Conservation (phyloP, 164 flowering plant species). For the Chimonanthus salicifolius region DNA sequence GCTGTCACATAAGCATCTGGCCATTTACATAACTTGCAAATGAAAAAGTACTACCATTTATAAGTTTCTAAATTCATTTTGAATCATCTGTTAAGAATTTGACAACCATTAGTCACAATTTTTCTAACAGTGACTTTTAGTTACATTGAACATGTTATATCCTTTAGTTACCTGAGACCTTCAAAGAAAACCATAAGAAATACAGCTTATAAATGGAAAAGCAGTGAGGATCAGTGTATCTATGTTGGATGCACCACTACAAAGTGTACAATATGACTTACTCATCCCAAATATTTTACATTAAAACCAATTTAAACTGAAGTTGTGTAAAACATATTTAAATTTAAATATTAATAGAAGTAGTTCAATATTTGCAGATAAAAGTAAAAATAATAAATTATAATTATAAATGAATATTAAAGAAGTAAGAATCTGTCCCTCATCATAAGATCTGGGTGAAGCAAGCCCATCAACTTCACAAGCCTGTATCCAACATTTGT, state of each 20-base stretch:
- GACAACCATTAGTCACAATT: not conserved
- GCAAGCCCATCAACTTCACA: too few species aligned
- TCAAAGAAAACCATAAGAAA: not conserved
- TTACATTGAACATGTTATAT: not conserved
- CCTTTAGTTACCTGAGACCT: not conserved
- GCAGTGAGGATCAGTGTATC: not conserved
- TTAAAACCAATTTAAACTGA: too few species aligned
- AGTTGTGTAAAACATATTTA: not conserved
- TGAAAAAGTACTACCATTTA: not conserved
- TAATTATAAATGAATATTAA: too few species aligned
- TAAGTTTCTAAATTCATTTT: not conserved
- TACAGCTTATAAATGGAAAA: not conserved
- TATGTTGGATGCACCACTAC: not conserved
- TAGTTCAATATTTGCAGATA: too few species aligned
- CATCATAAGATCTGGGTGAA: too few species aligned
- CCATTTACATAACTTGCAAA: slow-evolving; percentile 1
- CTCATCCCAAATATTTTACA: not conserved
- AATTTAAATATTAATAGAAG: too few species aligned
- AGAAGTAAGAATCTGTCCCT: too few species aligned
- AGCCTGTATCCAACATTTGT: too few species aligned
- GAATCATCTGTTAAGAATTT: not conserved
- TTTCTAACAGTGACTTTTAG: not conserved
- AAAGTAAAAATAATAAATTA: too few species aligned
- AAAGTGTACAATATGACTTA: not conserved
- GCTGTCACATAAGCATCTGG: not conserved